Evolutionary conservation across 1,284 basidiomycete genomes (phyloP), one percentile per base, ranked within the genome.

Genomic region (Xerocomus alliaceus): DNA sequence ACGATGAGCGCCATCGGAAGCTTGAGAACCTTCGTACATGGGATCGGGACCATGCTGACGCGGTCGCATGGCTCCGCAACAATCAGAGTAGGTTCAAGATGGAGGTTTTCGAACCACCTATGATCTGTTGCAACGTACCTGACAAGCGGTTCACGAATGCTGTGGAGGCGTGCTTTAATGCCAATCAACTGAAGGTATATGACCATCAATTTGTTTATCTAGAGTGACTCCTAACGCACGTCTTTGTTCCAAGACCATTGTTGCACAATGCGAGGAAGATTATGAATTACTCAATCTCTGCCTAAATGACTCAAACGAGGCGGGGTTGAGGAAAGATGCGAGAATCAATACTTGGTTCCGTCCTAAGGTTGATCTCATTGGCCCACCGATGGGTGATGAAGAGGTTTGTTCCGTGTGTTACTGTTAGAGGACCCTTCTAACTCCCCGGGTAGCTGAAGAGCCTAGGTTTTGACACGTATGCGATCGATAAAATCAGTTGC

Each of bases 81-180:
- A 89, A 97, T 70, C 81, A 81, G 54, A 71, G 84, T 61, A 78
- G 80, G 57, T 95, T 98, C 80, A 86, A 84, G 71, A 88, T 87
- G 81, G 84, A 89, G 50, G 88, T 98, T n/a, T 87, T 92, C 64
- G 92, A 95, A 75, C 97, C 97, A 3, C 87, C 93, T 0, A 84
- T 85, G 68, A 85, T 92, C 59, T 91, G 85, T 31, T 80, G 95
- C 54, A 87, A 81, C 35, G 85, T 97, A 20, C 87, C 88, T 26
- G 84, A 95, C 71, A 80, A 77, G 61, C 69, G 70, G 26, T 93
- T 83, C 62, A 87, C 87, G 2, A 79, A 86, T 68, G 87, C 90
- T 9, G 86, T 98, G 9, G 97, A 99, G 72, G 82, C 85, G 0
- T 90, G 88, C 56, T 88, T 97, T 63, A 84, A 72, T 56, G 70